Conservation (phyloP, 257 asterid genomes). For the Striga asiatica region DNA sequence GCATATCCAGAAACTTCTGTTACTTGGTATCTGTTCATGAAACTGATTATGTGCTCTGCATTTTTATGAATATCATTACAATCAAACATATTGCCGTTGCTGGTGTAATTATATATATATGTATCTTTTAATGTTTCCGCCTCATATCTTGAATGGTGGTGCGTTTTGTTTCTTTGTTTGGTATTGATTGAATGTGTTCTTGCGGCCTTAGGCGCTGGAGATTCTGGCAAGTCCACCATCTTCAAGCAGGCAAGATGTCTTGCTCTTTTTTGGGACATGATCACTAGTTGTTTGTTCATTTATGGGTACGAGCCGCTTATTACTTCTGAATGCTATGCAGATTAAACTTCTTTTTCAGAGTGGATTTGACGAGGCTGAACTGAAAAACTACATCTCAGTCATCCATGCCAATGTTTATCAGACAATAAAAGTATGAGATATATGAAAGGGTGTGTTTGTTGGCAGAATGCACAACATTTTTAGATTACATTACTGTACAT, state of each 20-base stretch:
- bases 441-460: constrained; percentile 72
- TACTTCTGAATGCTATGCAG: constrained; percentile 40
- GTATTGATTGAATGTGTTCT: constrained; percentile 1
- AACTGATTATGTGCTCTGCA: constrained; percentile 12
- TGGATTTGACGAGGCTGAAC: constrained; percentile 93
- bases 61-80: background rate
- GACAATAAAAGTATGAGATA: constrained; percentile 95
- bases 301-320: constrained; percentile 6
- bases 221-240: constrained; percentile 98
- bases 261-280: background rate
- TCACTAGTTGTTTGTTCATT: background rate
- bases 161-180: background rate
- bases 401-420: constrained; percentile 98
- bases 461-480: constrained; percentile 19
- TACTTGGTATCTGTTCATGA: constrained; percentile 55
- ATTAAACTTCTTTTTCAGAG: constrained; percentile 92
- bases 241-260: constrained; percentile 86
- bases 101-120: too few species aligned
- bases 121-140: background rate
- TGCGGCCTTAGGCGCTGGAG: constrained; percentile 72
- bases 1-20: constrained; percentile 91
- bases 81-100: background rate
- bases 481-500: constrained; percentile 6
- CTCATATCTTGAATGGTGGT: background rate
- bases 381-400: constrained; percentile 81